Conservation (phyloP, 176 grass and related monocot genomes). For the Oryza brachyantha region DNA sequence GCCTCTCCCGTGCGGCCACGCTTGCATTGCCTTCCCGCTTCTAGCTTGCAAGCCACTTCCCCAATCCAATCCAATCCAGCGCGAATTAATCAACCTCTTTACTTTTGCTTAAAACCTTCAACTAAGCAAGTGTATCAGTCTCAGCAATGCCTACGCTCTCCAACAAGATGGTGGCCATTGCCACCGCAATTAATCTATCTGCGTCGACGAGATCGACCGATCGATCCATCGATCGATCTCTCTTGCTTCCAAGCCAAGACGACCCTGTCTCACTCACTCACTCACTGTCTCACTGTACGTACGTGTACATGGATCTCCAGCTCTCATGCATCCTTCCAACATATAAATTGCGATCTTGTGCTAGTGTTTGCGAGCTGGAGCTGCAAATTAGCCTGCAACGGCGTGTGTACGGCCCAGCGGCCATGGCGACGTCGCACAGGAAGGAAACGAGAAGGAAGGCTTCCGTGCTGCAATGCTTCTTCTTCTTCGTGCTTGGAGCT, state of each 20-base stretch:
- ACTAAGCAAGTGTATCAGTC: background rate
- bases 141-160: background rate
- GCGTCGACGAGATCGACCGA: background rate
- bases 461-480: background rate
- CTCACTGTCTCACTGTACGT: too few species aligned
- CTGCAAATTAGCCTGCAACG: too few species aligned
- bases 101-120: constrained; percentile 38
- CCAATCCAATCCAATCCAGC: too few species aligned
- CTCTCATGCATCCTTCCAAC: background rate
- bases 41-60: too few species aligned
- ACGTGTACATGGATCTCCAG: background rate
- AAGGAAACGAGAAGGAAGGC: background rate
- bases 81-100: constrained; percentile 17
- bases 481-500: background rate
- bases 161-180: background rate
- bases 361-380: too few species aligned
- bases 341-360: background rate
- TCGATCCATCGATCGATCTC: too few species aligned
- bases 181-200: background rate
- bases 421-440: background rate
- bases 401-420: too few species aligned
- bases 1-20: background rate
- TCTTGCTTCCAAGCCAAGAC: constrained; percentile 35
- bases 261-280: background rate
- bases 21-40: too few species aligned